phyloP scores from a whole-genome alignment of 2,329 filamentous ascomycete species.

The Aspergillus neotritici region DNA sequence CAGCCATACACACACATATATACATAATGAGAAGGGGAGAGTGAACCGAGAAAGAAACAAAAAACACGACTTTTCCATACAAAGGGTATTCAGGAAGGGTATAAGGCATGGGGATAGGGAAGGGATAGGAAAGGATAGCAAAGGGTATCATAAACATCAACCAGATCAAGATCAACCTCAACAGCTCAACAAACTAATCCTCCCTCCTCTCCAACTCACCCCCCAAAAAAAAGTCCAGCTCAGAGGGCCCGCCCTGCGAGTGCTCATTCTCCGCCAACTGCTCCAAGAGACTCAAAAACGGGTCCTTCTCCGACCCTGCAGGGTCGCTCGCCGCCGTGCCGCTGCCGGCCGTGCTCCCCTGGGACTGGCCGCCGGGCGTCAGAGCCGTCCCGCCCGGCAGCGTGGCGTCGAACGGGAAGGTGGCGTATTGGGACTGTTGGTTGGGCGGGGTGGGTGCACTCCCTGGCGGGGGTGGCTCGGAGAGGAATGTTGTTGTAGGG shows the following conservation, averaged over 20 bases:
- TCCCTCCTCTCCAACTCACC: constrained; percentile 21
- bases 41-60: too few relatives aligned
- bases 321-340: constrained; percentile 33
- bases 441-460: constrained; percentile 26
- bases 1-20: too few relatives aligned
- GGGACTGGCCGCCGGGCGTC: constrained; percentile 42
- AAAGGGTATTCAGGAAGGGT: too few relatives aligned
- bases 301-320: constrained; percentile 64
- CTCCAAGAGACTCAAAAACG: constrained; percentile 71
- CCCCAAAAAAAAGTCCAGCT: constrained; percentile 70
- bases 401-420: constrained; percentile 33
- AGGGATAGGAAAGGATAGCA: too few relatives aligned
- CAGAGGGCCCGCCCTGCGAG: constrained; percentile 58
- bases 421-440: constrained; percentile 32
- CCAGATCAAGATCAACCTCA: not conserved
- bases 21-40: too few relatives aligned
- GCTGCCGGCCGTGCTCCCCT: constrained; percentile 29
- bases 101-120: too few relatives aligned
- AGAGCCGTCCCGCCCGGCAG: constrained; percentile 15
- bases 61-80: too few relatives aligned
- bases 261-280: constrained; percentile 79
- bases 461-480: constrained; percentile 24
- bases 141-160: too few relatives aligned
- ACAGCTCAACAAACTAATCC: too few relatives aligned
- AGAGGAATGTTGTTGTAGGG: constrained; percentile 31